Evolutionary conservation across 1,284 basidiomycete species (phyloP).

Genomic region (Trichosporon ovoides): DNA sequence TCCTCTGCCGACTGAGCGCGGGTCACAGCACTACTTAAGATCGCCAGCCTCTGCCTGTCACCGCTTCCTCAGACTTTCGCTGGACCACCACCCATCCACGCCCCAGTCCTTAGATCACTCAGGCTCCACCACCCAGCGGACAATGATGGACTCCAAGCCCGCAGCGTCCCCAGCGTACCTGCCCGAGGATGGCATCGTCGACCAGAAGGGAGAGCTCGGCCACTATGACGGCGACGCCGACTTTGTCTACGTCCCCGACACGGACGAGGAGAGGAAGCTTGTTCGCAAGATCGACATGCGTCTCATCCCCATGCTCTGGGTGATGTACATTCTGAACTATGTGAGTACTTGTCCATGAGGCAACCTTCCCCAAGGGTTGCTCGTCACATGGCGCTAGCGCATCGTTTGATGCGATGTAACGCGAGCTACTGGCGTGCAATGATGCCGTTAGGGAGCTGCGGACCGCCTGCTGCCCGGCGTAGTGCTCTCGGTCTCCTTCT

Average conservation of each 20-base stretch:
- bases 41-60: no score
- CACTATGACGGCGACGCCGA: not conserved
- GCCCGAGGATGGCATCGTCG: not conserved
- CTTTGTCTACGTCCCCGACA: slow-evolving; percentile 31
- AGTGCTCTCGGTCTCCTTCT: no score
- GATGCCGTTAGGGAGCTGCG: not conserved
- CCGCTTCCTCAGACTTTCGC: no score
- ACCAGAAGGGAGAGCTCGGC: not conserved
- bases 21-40: no score
- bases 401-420: no score
- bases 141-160: not conserved
- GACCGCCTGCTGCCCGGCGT: no score
- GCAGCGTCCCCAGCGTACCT: not conserved
- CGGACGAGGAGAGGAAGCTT: slow-evolving; percentile 41
- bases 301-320: slow-evolving; percentile 43
- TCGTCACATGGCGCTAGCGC: no score
- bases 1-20: no score
- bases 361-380: no score
- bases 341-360: slow-evolving; percentile 11
- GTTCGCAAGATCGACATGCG: slow-evolving; percentile 47
- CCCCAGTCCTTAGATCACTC: not conserved
- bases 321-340: slow-evolving; percentile 23
- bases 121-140: not conserved
- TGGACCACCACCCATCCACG: not conserved
- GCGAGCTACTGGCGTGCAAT: no score